phyloP scores from a whole-genome alignment of 1,284 basidiomycete species.

The Ceratobasidium theobromae region DNA sequence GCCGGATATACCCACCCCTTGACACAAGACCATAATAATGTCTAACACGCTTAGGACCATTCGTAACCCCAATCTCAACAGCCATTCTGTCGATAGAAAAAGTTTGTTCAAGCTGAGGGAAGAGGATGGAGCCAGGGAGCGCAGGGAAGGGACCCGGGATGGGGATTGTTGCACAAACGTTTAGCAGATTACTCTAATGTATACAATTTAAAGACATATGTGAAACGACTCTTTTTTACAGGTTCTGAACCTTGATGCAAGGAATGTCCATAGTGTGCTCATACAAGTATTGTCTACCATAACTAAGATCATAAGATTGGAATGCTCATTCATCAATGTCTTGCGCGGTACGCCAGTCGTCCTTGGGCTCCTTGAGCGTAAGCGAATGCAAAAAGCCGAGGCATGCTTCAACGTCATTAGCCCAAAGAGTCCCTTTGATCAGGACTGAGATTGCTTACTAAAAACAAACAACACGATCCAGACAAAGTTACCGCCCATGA shows the following conservation, averaged over 20 bases:
- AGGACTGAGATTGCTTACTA: not conserved
- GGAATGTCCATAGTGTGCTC: not conserved
- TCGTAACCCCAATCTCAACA: slow-evolving; percentile 29
- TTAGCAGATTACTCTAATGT: slow-evolving; percentile 16
- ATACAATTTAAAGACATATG: slow-evolving; percentile 29
- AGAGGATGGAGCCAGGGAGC: not conserved
- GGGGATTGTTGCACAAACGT: not conserved
- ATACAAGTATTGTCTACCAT: too few species aligned
- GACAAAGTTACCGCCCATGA: slow-evolving; percentile 31
- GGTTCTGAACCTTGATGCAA: slow-evolving; percentile 6
- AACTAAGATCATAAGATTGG: too few species aligned
- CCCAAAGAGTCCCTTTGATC: too few species aligned
- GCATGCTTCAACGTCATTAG: slow-evolving; percentile 8
- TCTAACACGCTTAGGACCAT: slow-evolving; percentile 32
- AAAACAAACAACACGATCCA: slow-evolving; percentile 29
- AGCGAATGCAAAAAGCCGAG: slow-evolving; percentile 34
- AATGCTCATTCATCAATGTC: slow-evolving; percentile 1
- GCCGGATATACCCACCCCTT: not conserved
- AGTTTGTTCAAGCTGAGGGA: not conserved
- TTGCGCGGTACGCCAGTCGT: slow-evolving; percentile 36
- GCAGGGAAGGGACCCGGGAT: not conserved
- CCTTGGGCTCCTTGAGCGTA: slow-evolving; percentile 35
- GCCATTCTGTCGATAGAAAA: not conserved
- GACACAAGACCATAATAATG: slow-evolving; percentile 34
- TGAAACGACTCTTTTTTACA: too few species aligned